Conservation (phyloP, 2,329 filamentous ascomycete species). For the Epicoccum nigrum region DNA sequence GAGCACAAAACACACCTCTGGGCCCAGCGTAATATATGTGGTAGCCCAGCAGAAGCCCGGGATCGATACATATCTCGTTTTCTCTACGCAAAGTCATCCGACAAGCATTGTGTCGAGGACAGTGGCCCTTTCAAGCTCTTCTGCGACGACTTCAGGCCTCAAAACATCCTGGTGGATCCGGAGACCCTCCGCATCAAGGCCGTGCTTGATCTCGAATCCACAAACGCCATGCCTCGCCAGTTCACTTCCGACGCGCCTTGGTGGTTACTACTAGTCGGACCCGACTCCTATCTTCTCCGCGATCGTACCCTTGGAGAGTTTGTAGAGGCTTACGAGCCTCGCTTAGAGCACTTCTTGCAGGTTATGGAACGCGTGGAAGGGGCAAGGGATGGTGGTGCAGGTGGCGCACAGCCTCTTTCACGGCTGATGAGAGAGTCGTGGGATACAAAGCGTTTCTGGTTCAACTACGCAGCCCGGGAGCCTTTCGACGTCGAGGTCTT, state of each 20-base stretch:
- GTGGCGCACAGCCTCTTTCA: conserved; percentile 23
- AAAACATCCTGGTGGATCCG: conserved; percentile 50
- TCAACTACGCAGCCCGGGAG: conserved; percentile 47
- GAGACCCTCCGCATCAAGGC: conserved; percentile 46
- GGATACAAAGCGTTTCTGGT: conserved; percentile 47
- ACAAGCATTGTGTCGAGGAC: conserved; percentile 29
- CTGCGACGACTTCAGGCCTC: conserved; percentile 49
- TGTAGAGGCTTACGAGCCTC: conserved; percentile 35
- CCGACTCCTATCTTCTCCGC: conserved; percentile 30
- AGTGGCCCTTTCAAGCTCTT: conserved; percentile 48
- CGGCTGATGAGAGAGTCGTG: conserved; percentile 46
- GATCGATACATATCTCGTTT: conserved; percentile 30
- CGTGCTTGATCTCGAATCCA: conserved; percentile 52
- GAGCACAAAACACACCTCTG: conserved; percentile 31
- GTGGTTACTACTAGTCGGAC: conserved; percentile 48
- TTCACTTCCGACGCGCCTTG: conserved; percentile 49
- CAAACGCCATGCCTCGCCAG: conserved; percentile 51
- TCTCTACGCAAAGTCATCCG: conserved; percentile 21
- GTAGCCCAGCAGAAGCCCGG: conserved; percentile 29
- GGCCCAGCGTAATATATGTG: conserved; percentile 31
- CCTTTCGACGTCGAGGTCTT: conserved; percentile 45
- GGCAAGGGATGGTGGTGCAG: conserved; percentile 22
- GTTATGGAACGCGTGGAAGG: conserved; percentile 39
- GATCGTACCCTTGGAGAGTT: conserved; percentile 32
- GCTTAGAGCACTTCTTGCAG: conserved; percentile 49